Evolutionary conservation across 192 early-diverging fungal species (phyloP).

Genomic region (Chytriomyces sp.): DNA sequence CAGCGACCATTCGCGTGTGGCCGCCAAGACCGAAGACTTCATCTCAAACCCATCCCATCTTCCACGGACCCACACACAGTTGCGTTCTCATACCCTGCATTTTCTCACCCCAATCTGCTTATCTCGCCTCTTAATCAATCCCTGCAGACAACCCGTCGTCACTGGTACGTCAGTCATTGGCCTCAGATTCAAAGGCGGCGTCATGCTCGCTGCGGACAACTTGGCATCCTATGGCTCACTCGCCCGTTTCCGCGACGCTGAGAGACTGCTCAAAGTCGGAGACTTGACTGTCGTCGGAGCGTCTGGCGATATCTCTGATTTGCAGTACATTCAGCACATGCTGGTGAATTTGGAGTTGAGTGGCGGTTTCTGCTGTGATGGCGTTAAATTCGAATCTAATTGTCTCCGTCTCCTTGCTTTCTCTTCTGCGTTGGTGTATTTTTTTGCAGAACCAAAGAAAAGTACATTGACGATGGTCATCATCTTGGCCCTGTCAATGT

Average conservation of each 20-base stretch:
- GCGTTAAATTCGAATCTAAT: slow-evolving; percentile 7
- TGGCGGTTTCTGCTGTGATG: slow-evolving; percentile 3
- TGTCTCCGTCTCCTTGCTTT: neutral
- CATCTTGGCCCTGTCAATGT: slow-evolving; percentile 82
- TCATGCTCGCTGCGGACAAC: slow-evolving; percentile 96
- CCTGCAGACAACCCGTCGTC: slow-evolving; percentile 73
- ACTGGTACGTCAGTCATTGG: slow-evolving; percentile 94
- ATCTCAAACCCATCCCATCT: slow-evolving; percentile 24
- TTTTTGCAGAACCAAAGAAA: slow-evolving; percentile 77
- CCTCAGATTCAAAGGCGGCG: slow-evolving; percentile 94
- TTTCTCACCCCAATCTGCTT: slow-evolving; percentile 47
- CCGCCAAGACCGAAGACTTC: slow-evolving; percentile 27
- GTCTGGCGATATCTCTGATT: slow-evolving; percentile 93
- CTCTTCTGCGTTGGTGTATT: neutral
- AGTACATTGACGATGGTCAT: slow-evolving; percentile 88
- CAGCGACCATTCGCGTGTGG: slow-evolving; percentile 20
- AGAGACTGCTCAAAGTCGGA: slow-evolving; percentile 80
- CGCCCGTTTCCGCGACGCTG: slow-evolving; percentile 88
- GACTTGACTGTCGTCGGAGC: slow-evolving; percentile 87
- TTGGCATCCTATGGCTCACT: slow-evolving; percentile 95
- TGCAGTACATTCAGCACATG: slow-evolving; percentile 87
- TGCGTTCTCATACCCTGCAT: slow-evolving; percentile 4
- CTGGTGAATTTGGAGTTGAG: slow-evolving; percentile 47
- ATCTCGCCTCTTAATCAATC: neutral
- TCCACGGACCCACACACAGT: slow-evolving; percentile 44